Evolutionary conservation across 768 basidiomycete species (phyloP).

Genomic region (Thelephora ganbajun): DNA sequence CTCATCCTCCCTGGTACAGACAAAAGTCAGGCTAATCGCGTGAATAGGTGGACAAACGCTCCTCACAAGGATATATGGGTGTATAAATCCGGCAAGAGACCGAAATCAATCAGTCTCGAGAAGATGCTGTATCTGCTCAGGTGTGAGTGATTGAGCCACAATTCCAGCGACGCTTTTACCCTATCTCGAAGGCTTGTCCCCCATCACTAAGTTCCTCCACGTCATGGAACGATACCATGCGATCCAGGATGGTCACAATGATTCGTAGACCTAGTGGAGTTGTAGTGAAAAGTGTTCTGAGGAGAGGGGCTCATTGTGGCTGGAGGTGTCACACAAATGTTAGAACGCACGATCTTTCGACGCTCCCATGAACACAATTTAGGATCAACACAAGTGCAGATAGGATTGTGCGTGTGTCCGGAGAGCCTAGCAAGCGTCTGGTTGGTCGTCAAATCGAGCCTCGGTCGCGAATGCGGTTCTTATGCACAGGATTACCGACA

Average conservation of each 20-base stretch:
- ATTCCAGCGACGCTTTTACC: constrained; percentile 27
- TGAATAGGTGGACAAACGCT: constrained; percentile 4
- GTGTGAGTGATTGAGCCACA: constrained; percentile 6
- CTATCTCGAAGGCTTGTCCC: constrained; percentile 62
- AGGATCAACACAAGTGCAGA: constrained; percentile 56
- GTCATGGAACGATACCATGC: constrained; percentile 58
- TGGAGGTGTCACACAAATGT: constrained; percentile 1
- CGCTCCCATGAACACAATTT: constrained; percentile 53
- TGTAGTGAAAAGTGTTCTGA: constrained; percentile 37
- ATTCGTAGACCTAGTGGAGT: constrained; percentile 47
- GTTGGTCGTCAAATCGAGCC: neutral
- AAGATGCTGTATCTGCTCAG: constrained; percentile 48
- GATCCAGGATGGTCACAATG: constrained; percentile 55
- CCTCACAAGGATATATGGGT: constrained; percentile 45
- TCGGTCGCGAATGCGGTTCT: constrained; percentile 2
- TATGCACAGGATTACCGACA: constrained; percentile 60
- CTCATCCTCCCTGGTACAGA: constrained; percentile 41
- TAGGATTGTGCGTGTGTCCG: constrained; percentile 45
- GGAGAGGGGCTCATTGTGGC: constrained; percentile 1
- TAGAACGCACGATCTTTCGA: constrained; percentile 37
- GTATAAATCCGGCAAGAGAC: constrained; percentile 47
- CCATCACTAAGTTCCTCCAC: constrained; percentile 49
- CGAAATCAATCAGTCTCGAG: constrained; percentile 45
- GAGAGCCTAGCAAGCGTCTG: constrained; percentile 41
- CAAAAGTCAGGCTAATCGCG: neutral